These are phyloP conservation scores for Penicillium rolfsii DNA, from an alignment of 2,329 filamentous ascomycete genomes.

Conservation along the genomic window DNA sequence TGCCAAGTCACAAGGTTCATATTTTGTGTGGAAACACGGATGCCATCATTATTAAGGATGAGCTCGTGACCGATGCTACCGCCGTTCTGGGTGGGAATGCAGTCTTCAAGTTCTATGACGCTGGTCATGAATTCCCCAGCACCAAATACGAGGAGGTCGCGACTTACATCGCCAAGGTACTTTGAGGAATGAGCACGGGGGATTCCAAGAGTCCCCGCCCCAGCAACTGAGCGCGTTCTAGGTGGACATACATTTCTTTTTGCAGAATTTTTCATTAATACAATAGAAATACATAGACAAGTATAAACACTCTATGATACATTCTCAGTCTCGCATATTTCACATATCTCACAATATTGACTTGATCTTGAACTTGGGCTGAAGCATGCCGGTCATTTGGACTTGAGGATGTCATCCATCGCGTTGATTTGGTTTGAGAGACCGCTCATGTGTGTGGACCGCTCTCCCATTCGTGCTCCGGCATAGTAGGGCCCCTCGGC, in stretches of 20 bases:
- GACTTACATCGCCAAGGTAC: slow-evolving; percentile 50
- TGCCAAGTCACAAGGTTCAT: slow-evolving; percentile 57
- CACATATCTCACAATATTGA: slow-evolving; percentile 5
- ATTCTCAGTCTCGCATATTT: slow-evolving; percentile 1
- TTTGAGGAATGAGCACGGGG: slow-evolving; percentile 31
- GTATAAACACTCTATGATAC: slow-evolving; percentile 8
- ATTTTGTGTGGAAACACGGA: slow-evolving; percentile 70
- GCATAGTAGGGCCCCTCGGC: slow-evolving; percentile 40
- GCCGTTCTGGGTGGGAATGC: slow-evolving; percentile 62
- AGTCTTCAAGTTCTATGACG: slow-evolving; percentile 60
- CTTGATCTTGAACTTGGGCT: not conserved
- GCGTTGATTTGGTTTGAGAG: slow-evolving; percentile 37
- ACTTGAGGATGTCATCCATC: slow-evolving; percentile 35
- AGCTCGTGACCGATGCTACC: slow-evolving; percentile 65
- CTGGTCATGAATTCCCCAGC: slow-evolving; percentile 72
- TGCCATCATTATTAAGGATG: slow-evolving; percentile 66
- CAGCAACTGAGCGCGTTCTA: not conserved
- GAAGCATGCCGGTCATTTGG: not conserved
- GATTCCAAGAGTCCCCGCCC: not conserved
- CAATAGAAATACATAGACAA: slow-evolving; percentile 21
- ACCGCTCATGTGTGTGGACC: slow-evolving; percentile 35
- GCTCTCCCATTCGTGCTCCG: slow-evolving; percentile 36
- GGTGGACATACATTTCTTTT: not conserved
- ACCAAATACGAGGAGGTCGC: slow-evolving; percentile 63
- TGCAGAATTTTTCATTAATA: not conserved